Conservation (phyloP, 352 stramenopile genomes). For the Globisporangium iwayamae region DNA sequence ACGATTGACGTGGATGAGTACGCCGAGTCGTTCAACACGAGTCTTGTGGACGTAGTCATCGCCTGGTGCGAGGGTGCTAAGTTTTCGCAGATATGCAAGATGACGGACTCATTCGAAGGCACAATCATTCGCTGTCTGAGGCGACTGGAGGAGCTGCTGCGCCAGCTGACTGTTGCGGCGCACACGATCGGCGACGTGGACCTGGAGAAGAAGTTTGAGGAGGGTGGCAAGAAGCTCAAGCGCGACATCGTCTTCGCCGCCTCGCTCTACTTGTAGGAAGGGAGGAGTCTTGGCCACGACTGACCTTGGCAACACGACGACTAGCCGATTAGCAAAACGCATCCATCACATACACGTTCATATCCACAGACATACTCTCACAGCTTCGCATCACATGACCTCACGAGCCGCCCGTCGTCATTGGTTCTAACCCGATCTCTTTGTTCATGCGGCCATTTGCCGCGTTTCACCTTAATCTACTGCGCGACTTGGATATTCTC, state of each 20-base stretch:
- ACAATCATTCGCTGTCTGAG: constrained; percentile 97
- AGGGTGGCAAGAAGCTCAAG: constrained; percentile 96
- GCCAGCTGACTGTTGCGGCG: constrained; percentile 94
- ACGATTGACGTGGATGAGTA: constrained; percentile 97
- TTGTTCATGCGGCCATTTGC: no score
- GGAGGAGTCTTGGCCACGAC: not conserved
- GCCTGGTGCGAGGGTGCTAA: constrained; percentile 97
- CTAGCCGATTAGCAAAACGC: not conserved
- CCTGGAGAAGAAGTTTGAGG: constrained; percentile 97
- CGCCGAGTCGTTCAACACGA: constrained; percentile 96
- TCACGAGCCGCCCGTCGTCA: not conserved
- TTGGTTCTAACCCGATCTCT: no score
- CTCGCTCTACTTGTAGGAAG: constrained; percentile 94
- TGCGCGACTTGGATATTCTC: constrained; percentile 22
- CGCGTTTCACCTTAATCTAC: no score
- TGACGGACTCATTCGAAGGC: constrained; percentile 98
- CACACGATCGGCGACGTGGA: constrained; percentile 97
- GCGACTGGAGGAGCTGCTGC: constrained; percentile 96
- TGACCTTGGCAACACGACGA: not conserved
- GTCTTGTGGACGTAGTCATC: constrained; percentile 97
- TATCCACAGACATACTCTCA: not conserved
- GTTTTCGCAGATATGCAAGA: constrained; percentile 98
- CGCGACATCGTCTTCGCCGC: constrained; percentile 99
- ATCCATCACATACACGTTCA: not conserved
- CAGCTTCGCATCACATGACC: not conserved